These are phyloP conservation scores for Scytalidium lignicola DNA, from an alignment of 2,329 filamentous ascomycete species.

Conservation along the genomic window DNA sequence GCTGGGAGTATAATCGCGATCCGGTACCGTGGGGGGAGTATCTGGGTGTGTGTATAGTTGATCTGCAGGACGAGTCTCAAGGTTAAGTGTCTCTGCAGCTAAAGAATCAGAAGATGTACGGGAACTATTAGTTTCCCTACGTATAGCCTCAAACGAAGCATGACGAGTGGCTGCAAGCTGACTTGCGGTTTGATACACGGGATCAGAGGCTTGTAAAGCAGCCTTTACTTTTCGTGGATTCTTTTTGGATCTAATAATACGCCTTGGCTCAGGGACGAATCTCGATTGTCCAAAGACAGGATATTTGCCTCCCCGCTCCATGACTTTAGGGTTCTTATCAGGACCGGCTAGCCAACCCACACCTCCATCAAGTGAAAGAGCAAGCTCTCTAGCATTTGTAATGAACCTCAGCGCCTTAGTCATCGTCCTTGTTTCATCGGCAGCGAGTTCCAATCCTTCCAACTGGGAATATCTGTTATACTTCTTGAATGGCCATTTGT, in stretches of 20 bases:
- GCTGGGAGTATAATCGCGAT: neutral
- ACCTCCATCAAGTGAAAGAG: constrained; percentile 61
- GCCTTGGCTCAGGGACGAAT: constrained; percentile 31
- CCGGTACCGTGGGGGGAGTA: neutral
- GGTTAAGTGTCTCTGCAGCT: neutral
- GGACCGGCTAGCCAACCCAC: constrained; percentile 63
- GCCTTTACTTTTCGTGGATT: neutral
- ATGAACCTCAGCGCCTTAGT: constrained; percentile 54
- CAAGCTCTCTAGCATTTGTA: constrained; percentile 54
- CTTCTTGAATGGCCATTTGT: constrained; percentile 56
- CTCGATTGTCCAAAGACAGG: constrained; percentile 40
- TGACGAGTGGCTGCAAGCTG: neutral
- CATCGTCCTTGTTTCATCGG: constrained; percentile 59
- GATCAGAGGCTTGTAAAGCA: neutral
- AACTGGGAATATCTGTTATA: constrained; percentile 56
- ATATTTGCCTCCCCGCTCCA: constrained; percentile 30
- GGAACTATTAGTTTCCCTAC: neutral
- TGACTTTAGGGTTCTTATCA: constrained; percentile 46
- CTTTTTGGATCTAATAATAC: neutral
- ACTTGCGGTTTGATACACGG: neutral
- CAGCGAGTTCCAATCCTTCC: constrained; percentile 55
- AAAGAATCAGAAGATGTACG: too few relatives aligned
- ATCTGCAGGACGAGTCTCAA: neutral
- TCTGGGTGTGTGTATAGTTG: neutral
- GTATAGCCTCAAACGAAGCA: neutral